Evolutionary conservation across 1,284 basidiomycete species (phyloP).

Genomic region (Sanghuangporus weigelae): DNA sequence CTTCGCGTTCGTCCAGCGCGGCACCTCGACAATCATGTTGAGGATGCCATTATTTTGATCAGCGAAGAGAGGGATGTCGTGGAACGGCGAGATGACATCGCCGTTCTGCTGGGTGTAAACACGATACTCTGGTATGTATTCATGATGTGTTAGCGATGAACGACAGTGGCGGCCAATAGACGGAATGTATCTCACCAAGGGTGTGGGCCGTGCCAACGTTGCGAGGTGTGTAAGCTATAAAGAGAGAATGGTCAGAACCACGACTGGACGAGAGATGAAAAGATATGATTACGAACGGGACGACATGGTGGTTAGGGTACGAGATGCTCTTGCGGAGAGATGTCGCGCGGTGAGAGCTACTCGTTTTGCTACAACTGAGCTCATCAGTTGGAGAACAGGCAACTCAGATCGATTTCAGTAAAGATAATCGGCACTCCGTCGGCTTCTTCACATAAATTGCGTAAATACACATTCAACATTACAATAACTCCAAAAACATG

Average conservation of each 20-base stretch:
- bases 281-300: slow-evolving; percentile 50
- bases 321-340: slow-evolving; percentile 36
- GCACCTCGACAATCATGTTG: slow-evolving; percentile 99
- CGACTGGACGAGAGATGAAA: slow-evolving; percentile 8
- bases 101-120: slow-evolving; percentile 90
- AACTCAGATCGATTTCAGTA: slow-evolving; percentile 4
- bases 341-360: slow-evolving; percentile 56
- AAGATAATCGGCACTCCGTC: neutral
- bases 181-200: slow-evolving; percentile 56
- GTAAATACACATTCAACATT: neutral
- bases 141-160: neutral
- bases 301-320: slow-evolving; percentile 42
- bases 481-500: neutral
- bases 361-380: slow-evolving; percentile 32
- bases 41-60: slow-evolving; percentile 91
- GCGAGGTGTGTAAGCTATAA: slow-evolving; percentile 66
- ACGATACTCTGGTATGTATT: slow-evolving; percentile 78
- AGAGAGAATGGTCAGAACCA: slow-evolving; percentile 18
- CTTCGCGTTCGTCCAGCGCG: slow-evolving; percentile 99
- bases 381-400: neutral
- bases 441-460: neutral
- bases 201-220: slow-evolving; percentile 88
- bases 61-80: slow-evolving; percentile 95
- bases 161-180: neutral
- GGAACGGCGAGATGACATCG: slow-evolving; percentile 86